These are phyloP conservation scores for Brassica juncea DNA, from an alignment of 345 rosid genomes.

Conservation along the genomic window DNA sequence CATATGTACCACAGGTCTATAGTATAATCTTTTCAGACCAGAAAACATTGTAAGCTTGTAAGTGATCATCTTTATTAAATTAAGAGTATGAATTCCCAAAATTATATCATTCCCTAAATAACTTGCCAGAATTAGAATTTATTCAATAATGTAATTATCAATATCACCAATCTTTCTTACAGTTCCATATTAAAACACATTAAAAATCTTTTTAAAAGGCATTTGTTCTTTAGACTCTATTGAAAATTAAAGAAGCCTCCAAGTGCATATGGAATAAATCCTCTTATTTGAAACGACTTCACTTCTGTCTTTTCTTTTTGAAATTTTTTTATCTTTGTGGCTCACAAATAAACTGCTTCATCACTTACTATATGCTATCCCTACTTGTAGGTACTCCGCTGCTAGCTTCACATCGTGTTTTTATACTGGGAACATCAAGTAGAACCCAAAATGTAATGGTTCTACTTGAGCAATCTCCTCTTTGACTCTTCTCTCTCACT, in stretches of 20 bases:
- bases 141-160: not conserved
- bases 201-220: not conserved
- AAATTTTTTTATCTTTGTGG: slow-evolving; percentile 12
- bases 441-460: no score
- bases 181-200: not conserved
- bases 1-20: not conserved
- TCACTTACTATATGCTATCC: slow-evolving; percentile 33
- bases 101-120: not conserved
- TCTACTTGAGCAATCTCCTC: no score
- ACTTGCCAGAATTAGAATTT: not conserved
- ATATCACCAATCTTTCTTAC: slow-evolving; percentile 9
- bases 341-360: slow-evolving; percentile 19
- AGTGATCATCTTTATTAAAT: not conserved
- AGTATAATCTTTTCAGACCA: not conserved
- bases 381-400: slow-evolving; percentile 15
- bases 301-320: not conserved
- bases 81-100: not conserved
- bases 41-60: not conserved
- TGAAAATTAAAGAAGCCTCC: slow-evolving; percentile 4
- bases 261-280: slow-evolving; percentile 38
- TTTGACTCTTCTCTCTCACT: no score
- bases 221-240: slow-evolving; percentile 27
- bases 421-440: slow-evolving; percentile 18
- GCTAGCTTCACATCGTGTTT: slow-evolving; percentile 12
- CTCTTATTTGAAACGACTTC: slow-evolving; percentile 37